Evolutionary conservation across 352 stramenopile genomes (phyloP).

Genomic region (Phytophthora tentaculata): DNA sequence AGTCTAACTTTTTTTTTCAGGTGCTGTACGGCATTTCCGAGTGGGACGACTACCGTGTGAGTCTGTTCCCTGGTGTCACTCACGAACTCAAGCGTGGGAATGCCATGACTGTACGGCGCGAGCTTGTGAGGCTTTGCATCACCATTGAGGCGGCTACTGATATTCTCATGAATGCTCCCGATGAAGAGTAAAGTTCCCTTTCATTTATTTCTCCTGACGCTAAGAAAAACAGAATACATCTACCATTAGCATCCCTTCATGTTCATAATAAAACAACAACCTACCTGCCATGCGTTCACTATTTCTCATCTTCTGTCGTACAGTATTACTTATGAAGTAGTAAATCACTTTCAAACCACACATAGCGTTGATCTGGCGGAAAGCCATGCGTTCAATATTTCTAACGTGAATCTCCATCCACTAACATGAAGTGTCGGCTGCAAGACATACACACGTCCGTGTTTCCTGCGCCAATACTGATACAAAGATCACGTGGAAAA

Average conservation of each 20-base stretch:
- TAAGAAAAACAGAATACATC: slow-evolving; percentile 5
- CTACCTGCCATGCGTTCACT: too few relatives aligned
- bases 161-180: slow-evolving; percentile 49
- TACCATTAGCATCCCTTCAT: neutral
- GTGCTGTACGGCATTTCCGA: slow-evolving; percentile 84
- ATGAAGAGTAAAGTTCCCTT: slow-evolving; percentile 32
- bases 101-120: slow-evolving; percentile 75
- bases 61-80: slow-evolving; percentile 76
- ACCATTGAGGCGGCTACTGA: slow-evolving; percentile 81
- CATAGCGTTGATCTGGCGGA: slow-evolving; percentile 7
- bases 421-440: slow-evolving; percentile 3
- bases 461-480: slow-evolving; percentile 9
- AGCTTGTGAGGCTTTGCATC: slow-evolving; percentile 80
- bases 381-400: slow-evolving; percentile 28
- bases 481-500: slow-evolving; percentile 9
- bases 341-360: too few relatives aligned
- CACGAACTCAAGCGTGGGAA: slow-evolving; percentile 75
- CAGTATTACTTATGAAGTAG: too few relatives aligned
- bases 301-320: too few relatives aligned
- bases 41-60: slow-evolving; percentile 83
- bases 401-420: slow-evolving; percentile 7
- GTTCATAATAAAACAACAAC: too few relatives aligned
- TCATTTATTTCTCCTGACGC: slow-evolving; percentile 3
- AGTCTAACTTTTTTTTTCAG: slow-evolving; percentile 36
- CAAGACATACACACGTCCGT: slow-evolving; percentile 6